phyloP scores from a whole-genome alignment of 2,329 filamentous ascomycete species.

The Cercospora sp. region DNA sequence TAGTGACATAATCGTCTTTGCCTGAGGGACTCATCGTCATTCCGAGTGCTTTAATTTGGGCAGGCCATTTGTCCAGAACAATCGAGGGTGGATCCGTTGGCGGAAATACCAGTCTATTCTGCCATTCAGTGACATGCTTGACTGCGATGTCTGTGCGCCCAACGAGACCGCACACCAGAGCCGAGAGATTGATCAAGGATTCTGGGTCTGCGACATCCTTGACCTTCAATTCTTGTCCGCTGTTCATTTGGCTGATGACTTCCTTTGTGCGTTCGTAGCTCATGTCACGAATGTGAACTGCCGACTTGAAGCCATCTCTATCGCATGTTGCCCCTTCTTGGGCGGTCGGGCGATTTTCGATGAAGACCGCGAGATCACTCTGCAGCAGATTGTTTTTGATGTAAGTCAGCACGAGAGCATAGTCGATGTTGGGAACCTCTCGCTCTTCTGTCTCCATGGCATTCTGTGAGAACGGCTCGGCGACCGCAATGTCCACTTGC shows the following conservation, averaged over 20 bases:
- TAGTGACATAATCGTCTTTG: slow-evolving; percentile 1
- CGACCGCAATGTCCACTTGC: slow-evolving; percentile 75
- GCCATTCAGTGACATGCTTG: slow-evolving; percentile 46
- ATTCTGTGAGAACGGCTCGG: slow-evolving; percentile 58
- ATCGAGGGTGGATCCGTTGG: slow-evolving; percentile 18
- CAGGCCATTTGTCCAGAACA: slow-evolving; percentile 2
- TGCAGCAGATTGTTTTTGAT: slow-evolving; percentile 61
- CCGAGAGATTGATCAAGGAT: slow-evolving; percentile 32
- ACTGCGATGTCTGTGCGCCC: slow-evolving; percentile 31
- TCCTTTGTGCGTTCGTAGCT: slow-evolving; percentile 28
- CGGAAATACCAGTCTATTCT: slow-evolving; percentile 37
- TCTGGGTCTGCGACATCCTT: slow-evolving; percentile 24
- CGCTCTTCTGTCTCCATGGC: slow-evolving; percentile 74
- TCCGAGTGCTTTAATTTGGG: slow-evolving; percentile 6
- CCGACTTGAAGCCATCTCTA: slow-evolving; percentile 27
- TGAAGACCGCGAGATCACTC: slow-evolving; percentile 31
- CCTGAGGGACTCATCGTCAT: slow-evolving; percentile 14
- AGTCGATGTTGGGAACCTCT: slow-evolving; percentile 70
- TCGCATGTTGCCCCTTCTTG: slow-evolving; percentile 30
- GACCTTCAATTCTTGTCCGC: slow-evolving; percentile 14
- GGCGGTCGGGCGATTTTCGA: slow-evolving; percentile 45
- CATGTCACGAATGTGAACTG: slow-evolving; percentile 22
- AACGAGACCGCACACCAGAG: slow-evolving; percentile 29
- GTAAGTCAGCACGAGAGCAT: slow-evolving; percentile 71
- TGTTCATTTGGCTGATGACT: slow-evolving; percentile 20